These are phyloP conservation scores for Fusarium clavum DNA, from an alignment of 2,329 filamentous ascomycete genomes.

Conservation along the genomic window DNA sequence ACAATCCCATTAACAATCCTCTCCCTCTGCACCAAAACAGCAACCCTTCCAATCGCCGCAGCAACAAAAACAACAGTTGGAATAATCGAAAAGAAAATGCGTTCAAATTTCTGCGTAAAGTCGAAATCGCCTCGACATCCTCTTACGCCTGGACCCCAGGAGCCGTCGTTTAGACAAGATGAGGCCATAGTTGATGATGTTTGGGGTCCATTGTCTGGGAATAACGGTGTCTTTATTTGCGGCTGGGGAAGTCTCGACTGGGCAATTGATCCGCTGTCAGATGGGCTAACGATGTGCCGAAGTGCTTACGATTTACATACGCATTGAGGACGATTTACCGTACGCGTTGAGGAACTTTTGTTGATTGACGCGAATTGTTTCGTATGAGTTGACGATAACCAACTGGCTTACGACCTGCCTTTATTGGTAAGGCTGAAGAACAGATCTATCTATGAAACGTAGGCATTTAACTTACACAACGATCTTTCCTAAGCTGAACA, in stretches of 20 bases:
- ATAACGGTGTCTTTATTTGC: neutral
- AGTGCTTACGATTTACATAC: neutral
- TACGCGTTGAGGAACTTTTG: neutral
- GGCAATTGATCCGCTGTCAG: slow-evolving; percentile 20
- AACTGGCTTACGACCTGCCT: neutral
- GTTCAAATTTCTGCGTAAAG: slow-evolving; percentile 63
- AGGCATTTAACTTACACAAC: neutral
- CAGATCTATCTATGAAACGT: neutral
- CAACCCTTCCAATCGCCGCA: slow-evolving; percentile 49
- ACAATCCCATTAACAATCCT: slow-evolving; percentile 51
- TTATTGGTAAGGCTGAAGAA: neutral
- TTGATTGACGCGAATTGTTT: neutral
- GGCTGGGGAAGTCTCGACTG: neutral
- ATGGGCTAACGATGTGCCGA: slow-evolving; percentile 24
- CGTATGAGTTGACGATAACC: neutral
- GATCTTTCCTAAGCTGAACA: neutral
- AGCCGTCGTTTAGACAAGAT: slow-evolving; percentile 51
- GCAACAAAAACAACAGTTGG: slow-evolving; percentile 56
- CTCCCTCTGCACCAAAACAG: slow-evolving; percentile 48
- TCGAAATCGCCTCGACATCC: slow-evolving; percentile 63
- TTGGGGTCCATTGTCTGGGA: neutral
- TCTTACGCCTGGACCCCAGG: slow-evolving; percentile 58
- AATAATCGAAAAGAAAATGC: slow-evolving; percentile 58
- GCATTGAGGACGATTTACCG: neutral
- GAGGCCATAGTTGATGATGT: slow-evolving; percentile 31